Conservation (phyloP, 2,329 filamentous ascomycete species). For the Rugonectria rugulosa region DNA sequence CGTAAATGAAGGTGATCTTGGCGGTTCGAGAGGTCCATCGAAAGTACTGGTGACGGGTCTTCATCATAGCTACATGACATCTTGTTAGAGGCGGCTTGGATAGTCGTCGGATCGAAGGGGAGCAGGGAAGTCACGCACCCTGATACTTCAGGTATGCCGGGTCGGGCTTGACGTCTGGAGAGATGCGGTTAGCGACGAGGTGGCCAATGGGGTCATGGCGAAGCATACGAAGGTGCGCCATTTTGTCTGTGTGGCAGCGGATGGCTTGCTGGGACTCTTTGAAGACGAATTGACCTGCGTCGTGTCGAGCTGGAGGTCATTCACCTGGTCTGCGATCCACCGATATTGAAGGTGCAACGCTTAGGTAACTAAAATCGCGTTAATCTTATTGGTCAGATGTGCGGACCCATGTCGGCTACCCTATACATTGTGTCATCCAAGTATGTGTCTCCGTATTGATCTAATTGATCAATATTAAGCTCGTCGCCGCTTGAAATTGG, state of each 20-base stretch:
- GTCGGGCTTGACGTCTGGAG: conserved; percentile 51
- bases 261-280: conserved; percentile 32
- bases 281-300: conserved; percentile 35
- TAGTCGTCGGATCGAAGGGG: conserved; percentile 22
- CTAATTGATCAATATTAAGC: too few species aligned
- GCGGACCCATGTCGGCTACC: conserved; percentile 12
- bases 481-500: too few species aligned
- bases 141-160: conserved; percentile 52
- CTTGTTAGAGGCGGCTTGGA: conserved; percentile 32
- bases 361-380: conserved; percentile 28
- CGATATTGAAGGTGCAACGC: conserved; percentile 31
- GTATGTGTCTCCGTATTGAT: background rate
- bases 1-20: conserved; percentile 79
- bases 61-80: conserved; percentile 72
- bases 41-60: conserved; percentile 93
- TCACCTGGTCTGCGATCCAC: conserved; percentile 23
- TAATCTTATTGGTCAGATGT: conserved; percentile 29
- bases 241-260: conserved; percentile 40
- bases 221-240: conserved; percentile 50
- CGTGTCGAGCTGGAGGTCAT: conserved; percentile 31
- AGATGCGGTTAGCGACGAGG: conserved; percentile 36
- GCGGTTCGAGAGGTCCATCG: conserved; percentile 89
- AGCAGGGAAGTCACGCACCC: conserved; percentile 43
- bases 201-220: background rate
- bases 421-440: conserved; percentile 19